Evolutionary conservation across 768 basidiomycete genomes (phyloP).

Genomic region (Terana coerulea): DNA sequence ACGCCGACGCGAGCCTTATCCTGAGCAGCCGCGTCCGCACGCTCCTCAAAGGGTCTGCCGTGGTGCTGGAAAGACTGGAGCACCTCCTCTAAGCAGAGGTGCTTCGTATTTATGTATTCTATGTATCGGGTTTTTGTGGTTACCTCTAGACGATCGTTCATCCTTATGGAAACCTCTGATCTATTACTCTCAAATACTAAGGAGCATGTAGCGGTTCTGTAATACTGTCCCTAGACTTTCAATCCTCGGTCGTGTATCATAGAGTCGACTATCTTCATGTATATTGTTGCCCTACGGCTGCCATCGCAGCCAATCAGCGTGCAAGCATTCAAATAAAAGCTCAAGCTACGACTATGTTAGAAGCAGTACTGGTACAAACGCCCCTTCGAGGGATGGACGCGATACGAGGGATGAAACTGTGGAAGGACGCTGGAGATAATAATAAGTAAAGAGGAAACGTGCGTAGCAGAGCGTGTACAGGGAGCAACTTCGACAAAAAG

Average conservation of each 20-base stretch:
- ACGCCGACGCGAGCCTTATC: constrained; percentile 25
- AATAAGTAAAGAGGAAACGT: not conserved
- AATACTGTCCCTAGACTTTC: too few species aligned
- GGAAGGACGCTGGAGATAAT: not conserved
- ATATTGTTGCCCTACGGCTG: too few species aligned
- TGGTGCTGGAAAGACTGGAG: constrained; percentile 66
- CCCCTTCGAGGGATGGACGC: not conserved
- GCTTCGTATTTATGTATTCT: not conserved
- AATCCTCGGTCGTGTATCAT: too few species aligned
- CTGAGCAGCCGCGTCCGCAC: constrained; percentile 57
- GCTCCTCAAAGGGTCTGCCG: constrained; percentile 59
- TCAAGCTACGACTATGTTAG: not conserved
- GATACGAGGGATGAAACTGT: not conserved
- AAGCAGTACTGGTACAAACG: not conserved
- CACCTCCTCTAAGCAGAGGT: constrained; percentile 31
- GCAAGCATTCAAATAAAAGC: too few species aligned
- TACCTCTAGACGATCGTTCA: too few species aligned
- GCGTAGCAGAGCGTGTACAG: not conserved
- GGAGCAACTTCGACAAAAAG: not conserved
- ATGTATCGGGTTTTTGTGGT: not conserved
- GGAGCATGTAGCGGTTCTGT: too few species aligned
- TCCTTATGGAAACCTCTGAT: too few species aligned
- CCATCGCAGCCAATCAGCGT: too few species aligned
- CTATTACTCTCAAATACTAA: too few species aligned
- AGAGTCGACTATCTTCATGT: too few species aligned